Evolutionary conservation across 2,329 filamentous ascomycete genomes (phyloP), one percentile per base, ranked within the genome.

Genomic region (Fusarium tupiense): DNA sequence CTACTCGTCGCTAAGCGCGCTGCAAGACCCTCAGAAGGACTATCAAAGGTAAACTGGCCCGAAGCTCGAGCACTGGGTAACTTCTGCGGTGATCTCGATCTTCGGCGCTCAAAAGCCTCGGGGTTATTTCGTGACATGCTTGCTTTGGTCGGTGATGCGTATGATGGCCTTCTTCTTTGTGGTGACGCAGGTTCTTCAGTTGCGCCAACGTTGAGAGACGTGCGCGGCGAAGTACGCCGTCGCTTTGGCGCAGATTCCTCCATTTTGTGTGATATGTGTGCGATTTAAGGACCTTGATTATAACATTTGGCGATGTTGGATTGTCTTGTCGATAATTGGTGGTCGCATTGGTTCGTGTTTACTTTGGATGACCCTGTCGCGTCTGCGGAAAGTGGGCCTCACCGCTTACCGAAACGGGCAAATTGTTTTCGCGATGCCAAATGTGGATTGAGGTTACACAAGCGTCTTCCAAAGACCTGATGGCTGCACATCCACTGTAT

Each of bases 131-230:
- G 88, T 65, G 90, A 85, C 20, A 92, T 82, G 76, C 90, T 93
- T 19, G 91, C 86, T 78, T 87, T 90, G 0, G 91, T 92, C 0
- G 92, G 91, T n/a, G 91, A 92, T 61, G 89, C 89, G 78, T 91
- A 93, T 2, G 91, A 92, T 2, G 88, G 86, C 2, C 86, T 86
- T 53, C 77, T 77, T 38, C 76, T 81, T 66, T 75, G 80, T 41
- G 78, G 75, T 38, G 64, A 76, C 78, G 59, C 76, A 76, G 73
- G 85, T 78, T 58, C 64, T 56, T 66, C 71, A 41, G 73, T 64
- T 61, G 62, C 65, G 38, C 63, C 60, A 33, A 75, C 52, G 8
- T 78, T 57, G 44, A 73, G 60, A 38, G 76, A 79, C 53, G 70
- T 85, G 29, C 85, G 86, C 24, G 90, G 88, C 69, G 90, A 91